Evolutionary conservation across 108 stramenopile species (phyloP).

Genomic region (Skeletonema potamos): DNA sequence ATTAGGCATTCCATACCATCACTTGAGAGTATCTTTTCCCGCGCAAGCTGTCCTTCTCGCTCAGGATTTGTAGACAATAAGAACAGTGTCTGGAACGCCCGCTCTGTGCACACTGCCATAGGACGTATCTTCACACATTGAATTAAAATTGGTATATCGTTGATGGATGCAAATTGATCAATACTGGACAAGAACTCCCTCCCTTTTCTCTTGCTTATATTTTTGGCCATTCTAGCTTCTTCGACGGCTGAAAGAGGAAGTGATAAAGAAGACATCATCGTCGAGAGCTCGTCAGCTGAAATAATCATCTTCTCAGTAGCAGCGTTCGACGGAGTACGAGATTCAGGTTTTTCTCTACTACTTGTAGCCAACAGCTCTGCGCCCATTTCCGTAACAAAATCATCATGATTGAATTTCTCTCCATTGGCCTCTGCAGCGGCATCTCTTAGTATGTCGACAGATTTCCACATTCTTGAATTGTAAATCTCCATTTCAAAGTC

Average conservation of each 20-base stretch:
- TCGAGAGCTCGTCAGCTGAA: background rate
- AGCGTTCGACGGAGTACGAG: background rate
- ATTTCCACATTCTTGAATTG: background rate
- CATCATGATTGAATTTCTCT: background rate
- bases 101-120: background rate
- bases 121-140: slow-evolving; percentile 8
- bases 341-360: background rate
- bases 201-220: background rate
- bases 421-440: slow-evolving; percentile 2
- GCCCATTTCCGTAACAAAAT: background rate
- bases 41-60: slow-evolving; percentile 8
- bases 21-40: background rate
- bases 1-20: background rate
- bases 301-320: background rate
- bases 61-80: slow-evolving; percentile 11
- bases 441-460: background rate
- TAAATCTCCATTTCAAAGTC: background rate
- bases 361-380: background rate
- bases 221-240: background rate
- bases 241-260: background rate
- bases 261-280: background rate
- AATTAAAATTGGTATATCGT: slow-evolving; percentile 14
- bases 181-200: background rate
- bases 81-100: slow-evolving; percentile 21
- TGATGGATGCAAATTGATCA: slow-evolving; percentile 2